A percentile compares a stretch with the other conserved stretches of the same genome.
These are phyloP conservation scores for Globisporangium abappressorium DNA, from an alignment of 352 stramenopile species.

Conservation along the genomic window DNA sequence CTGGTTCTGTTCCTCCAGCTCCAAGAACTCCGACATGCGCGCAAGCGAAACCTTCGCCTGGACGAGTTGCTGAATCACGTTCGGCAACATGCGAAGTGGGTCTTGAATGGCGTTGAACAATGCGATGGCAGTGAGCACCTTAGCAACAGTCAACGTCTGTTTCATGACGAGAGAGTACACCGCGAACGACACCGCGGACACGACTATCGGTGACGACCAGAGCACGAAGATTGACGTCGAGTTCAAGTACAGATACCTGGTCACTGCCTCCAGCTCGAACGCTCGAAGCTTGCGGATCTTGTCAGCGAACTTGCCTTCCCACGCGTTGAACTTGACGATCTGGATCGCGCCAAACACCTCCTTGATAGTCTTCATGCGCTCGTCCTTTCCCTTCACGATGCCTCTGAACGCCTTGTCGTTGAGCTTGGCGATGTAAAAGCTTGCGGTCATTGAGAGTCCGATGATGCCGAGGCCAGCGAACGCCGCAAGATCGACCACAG, in stretches of 20 bases:
- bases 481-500: conserved; percentile 26
- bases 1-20: conserved; percentile 17
- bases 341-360: neutral
- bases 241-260: too few relatives aligned
- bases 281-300: neutral
- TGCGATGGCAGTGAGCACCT: too few relatives aligned
- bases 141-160: too few relatives aligned
- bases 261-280: too few relatives aligned
- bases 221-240: too few relatives aligned
- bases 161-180: too few relatives aligned
- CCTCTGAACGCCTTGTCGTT: conserved; percentile 37
- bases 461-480: conserved; percentile 45
- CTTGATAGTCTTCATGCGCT: neutral
- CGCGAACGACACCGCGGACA: too few relatives aligned
- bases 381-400: conserved; percentile 5
- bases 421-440: too few relatives aligned
- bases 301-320: neutral
- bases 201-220: too few relatives aligned
- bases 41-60: conserved; percentile 14
- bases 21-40: conserved; percentile 28
- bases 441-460: neutral
- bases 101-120: too few relatives aligned
- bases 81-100: too few relatives aligned
- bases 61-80: too few relatives aligned
- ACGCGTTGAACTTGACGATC: neutral